Evolutionary conservation across 805 yeast genomes (phyloP), one percentile per base, ranked within the genome.

Genomic region (Yamadazyma laniorum): DNA sequence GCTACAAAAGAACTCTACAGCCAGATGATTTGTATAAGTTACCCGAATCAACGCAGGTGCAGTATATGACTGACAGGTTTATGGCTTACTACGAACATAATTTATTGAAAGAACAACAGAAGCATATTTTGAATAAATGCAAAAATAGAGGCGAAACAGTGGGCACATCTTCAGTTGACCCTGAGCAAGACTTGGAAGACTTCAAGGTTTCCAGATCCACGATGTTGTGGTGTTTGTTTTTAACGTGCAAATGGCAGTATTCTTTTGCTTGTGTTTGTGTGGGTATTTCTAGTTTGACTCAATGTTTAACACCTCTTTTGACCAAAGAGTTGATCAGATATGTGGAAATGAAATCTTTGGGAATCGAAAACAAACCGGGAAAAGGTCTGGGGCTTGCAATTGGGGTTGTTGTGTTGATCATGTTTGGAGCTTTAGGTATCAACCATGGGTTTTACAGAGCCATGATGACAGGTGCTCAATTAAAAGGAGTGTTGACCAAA

Each of bases 1-100:
- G 95, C 5, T 85, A 85, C 57, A 81, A 78, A 56, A 69, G 93
- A 52, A 82, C 90, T 0, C 59, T 85, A 31, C 75, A 74, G 29
- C 79, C 83, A 2, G 72, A 75, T 33, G 93, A 85, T 58, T 54
- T 84, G 47, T 84, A 45, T 47, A 46, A 40, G 15, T 53, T 68
- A 26, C 50, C 59, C 13, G 67, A 65, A 23, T 61, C 62, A 26
- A 47, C 63, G 48, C 59, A 61, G 36, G 65, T 67, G 17, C 57
- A 62, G 27, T 33, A 42, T 8, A 55, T 65, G 66, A 52, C 67
- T 3, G 44, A 36, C 6, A 40, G 29, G 13, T 68, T 67, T 42
- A 43, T 51, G 18, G 28, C 26, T 13, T 40, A 47, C 30, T 57
- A 54, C 39, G 46, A 52, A 9, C 35, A 32, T 19, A 46, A 56